These are phyloP conservation scores for Adenanthera pavonina DNA, from an alignment of 306 rosid genomes.

Conservation along the genomic window DNA sequence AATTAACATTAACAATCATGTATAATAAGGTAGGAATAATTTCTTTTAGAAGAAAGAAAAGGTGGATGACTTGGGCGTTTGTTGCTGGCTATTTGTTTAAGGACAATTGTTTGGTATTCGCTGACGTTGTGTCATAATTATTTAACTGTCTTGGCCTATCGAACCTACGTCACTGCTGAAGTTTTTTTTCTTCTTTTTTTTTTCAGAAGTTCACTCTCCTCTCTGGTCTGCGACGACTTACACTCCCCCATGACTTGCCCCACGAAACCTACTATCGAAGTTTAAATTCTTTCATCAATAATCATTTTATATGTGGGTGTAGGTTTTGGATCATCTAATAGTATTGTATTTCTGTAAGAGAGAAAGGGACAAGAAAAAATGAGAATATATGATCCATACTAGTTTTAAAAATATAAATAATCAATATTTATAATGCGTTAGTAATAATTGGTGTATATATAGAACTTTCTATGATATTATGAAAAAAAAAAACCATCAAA, in stretches of 20 bases:
- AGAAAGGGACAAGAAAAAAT: too few relatives aligned
- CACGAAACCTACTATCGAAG: conserved; percentile 16
- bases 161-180: conserved; percentile 23
- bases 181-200: too few relatives aligned
- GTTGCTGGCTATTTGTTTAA: conserved; percentile 39
- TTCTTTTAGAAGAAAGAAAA: conserved; percentile 5
- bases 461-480: neutral
- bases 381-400: too few relatives aligned
- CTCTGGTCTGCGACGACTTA: neutral
- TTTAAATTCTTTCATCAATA: neutral
- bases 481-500: neutral
- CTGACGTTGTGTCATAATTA: conserved; percentile 31
- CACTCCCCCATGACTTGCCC: neutral
- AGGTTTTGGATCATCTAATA: too few relatives aligned
- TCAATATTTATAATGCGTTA: neutral
- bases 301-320: neutral
- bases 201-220: conserved; percentile 7
- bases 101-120: conserved; percentile 32
- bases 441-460: neutral
- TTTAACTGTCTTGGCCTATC: conserved; percentile 20
- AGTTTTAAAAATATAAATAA: too few relatives aligned
- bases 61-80: conserved; percentile 45
- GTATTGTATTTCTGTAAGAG: too few relatives aligned
- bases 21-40: conserved; percentile 27
- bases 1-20: conserved; percentile 27